Percentiles rank a stretch among this genome's conserved stretches.
Conservation (phyloP, 148 eudicot species). For the Vaccinium corymbosum region DNA sequence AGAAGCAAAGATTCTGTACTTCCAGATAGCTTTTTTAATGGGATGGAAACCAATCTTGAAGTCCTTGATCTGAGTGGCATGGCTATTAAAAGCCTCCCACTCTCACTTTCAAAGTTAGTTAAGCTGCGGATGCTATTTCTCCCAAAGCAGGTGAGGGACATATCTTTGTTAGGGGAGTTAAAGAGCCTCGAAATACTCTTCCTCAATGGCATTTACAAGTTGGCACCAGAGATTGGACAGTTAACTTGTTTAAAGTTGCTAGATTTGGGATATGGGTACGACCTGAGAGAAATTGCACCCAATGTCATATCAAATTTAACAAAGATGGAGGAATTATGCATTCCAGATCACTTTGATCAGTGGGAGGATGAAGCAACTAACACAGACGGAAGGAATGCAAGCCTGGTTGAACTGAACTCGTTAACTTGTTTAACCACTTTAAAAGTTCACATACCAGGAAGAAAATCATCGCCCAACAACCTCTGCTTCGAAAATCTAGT, state of each 20-base stretch:
- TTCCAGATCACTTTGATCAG: not conserved
- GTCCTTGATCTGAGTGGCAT: not conserved
- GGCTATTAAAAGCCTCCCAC: not conserved
- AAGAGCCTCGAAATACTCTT: not conserved
- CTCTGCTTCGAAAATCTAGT: not conserved
- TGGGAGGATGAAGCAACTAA: not conserved
- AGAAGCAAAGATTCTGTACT: not conserved
- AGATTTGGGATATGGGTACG: not conserved
- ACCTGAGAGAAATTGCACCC: not conserved
- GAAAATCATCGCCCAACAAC: not conserved
- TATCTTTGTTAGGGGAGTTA: not conserved
- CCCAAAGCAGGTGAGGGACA: not conserved
- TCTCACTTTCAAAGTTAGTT: not conserved
- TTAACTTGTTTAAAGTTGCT: not conserved
- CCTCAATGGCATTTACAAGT: not conserved
- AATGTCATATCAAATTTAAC: constrained; percentile 8
- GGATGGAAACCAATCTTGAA: not conserved
- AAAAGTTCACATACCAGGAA: not conserved
- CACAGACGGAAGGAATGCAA: not conserved
- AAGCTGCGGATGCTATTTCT: not conserved
- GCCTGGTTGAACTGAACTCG: not conserved
- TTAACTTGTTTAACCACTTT: not conserved
- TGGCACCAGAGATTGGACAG: not conserved
- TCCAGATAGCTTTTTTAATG: not conserved
- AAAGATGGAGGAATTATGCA: constrained; percentile 3